These are phyloP conservation scores for Plasmopara viticola DNA, from an alignment of 352 stramenopile species.

Conservation along the genomic window DNA sequence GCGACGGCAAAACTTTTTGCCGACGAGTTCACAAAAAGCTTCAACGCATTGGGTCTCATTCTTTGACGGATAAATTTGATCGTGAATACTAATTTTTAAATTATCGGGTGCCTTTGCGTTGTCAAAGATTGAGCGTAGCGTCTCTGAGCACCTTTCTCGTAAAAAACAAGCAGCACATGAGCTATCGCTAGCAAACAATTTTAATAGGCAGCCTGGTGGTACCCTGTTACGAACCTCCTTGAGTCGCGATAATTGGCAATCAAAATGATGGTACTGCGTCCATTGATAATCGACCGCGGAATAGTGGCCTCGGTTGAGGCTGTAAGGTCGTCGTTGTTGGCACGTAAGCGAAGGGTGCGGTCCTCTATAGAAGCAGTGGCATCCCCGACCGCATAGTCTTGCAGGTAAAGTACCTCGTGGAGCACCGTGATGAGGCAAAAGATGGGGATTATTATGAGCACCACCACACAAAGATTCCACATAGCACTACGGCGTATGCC, in stretches of 20 bases:
- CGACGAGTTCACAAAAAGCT: conserved; percentile 60
- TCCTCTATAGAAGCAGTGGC: conserved; percentile 24
- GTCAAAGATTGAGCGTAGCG: conserved; percentile 72
- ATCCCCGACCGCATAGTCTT: conserved; percentile 49
- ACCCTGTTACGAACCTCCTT: conserved; percentile 25
- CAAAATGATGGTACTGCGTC: conserved; percentile 67
- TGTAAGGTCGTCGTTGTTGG: conserved; percentile 16
- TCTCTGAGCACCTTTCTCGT: conserved; percentile 51
- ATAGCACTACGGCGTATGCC: conserved; percentile 31
- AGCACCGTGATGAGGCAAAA: conserved; percentile 68
- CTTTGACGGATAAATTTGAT: conserved; percentile 65
- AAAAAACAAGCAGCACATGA: conserved; percentile 7
- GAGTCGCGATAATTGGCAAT: conserved; percentile 83
- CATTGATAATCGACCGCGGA: conserved; percentile 40
- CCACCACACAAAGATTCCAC: conserved; percentile 47
- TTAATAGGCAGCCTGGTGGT: not conserved
- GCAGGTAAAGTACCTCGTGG: conserved; percentile 76
- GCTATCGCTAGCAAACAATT: not conserved
- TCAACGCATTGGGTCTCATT: conserved; percentile 65
- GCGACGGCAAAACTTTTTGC: conserved; percentile 49
- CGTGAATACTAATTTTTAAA: conserved; percentile 54
- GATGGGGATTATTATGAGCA: conserved; percentile 63
- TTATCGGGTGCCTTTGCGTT: conserved; percentile 54
- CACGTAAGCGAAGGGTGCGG: conserved; percentile 22
- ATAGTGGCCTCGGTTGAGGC: conserved; percentile 10